Evolutionary conservation across 2,329 filamentous ascomycete species (phyloP).

Genomic region (Aureobasidium sp.): DNA sequence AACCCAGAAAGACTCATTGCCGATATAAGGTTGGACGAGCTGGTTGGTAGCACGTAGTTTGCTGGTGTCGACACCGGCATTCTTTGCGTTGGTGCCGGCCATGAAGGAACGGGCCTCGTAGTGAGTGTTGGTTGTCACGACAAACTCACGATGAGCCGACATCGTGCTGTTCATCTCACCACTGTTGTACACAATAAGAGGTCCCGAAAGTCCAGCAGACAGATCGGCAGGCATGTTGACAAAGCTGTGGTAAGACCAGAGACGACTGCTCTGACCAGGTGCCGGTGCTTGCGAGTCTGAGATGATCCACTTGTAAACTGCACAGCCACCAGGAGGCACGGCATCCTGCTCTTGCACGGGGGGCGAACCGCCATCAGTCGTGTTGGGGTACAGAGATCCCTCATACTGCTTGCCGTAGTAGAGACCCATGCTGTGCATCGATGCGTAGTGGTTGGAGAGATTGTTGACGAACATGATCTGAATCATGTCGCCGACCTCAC

Average conservation of each 20-base stretch:
- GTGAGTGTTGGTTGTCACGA: slow-evolving; percentile 23
- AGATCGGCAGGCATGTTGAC: slow-evolving; percentile 23
- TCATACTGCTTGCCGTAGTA: slow-evolving; percentile 22
- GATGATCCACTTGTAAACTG: slow-evolving; percentile 26
- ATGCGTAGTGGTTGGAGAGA: slow-evolving; percentile 22
- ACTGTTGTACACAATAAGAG: slow-evolving; percentile 23
- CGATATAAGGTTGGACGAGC: slow-evolving; percentile 15
- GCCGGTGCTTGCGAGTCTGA: slow-evolving; percentile 14
- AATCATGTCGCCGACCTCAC: slow-evolving; percentile 25
- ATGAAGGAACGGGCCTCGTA: slow-evolving; percentile 24
- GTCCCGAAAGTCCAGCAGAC: slow-evolving; percentile 24
- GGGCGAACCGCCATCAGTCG: slow-evolving; percentile 17
- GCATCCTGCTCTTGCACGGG: slow-evolving; percentile 19
- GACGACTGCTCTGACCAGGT: neutral
- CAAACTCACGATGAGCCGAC: slow-evolving; percentile 24
- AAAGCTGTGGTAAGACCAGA: slow-evolving; percentile 24
- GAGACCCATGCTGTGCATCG: slow-evolving; percentile 26
- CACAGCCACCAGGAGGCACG: slow-evolving; percentile 23
- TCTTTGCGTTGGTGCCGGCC: slow-evolving; percentile 20
- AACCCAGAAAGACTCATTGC: slow-evolving; percentile 21
- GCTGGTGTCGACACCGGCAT: neutral
- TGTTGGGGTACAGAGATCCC: slow-evolving; percentile 23
- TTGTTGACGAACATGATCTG: slow-evolving; percentile 27
- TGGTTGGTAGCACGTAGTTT: neutral
- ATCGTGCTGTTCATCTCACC: slow-evolving; percentile 25